A percentile compares a stretch with the other conserved stretches of the same genome.
Evolutionary conservation across 1,284 basidiomycete species (phyloP).

Genomic region (Malassezia vespertilionis): DNA sequence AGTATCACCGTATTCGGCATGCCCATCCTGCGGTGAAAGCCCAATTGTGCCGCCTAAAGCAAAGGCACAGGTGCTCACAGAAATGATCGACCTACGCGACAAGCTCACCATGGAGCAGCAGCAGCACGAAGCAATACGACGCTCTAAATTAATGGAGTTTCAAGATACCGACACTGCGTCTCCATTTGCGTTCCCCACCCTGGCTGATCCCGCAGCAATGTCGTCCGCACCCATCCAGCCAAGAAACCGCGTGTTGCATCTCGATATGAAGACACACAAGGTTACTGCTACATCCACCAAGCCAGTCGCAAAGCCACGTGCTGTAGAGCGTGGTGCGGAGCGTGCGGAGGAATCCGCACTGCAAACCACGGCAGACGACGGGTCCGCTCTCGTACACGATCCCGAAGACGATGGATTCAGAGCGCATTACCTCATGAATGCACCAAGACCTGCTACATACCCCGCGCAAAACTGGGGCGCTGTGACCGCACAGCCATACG

Average conservation of each 20-base stretch:
- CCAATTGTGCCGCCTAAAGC: slow-evolving; percentile 6
- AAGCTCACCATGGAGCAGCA: slow-evolving; percentile 9
- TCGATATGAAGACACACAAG: slow-evolving; percentile 18
- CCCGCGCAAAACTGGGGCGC: not conserved
- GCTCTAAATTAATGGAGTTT: not conserved
- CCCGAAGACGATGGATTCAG: slow-evolving; percentile 11
- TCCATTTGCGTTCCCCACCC: slow-evolving; percentile 2
- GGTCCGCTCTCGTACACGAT: slow-evolving; percentile 5
- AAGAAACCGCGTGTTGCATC: slow-evolving; percentile 10
- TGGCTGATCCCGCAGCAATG: not conserved
- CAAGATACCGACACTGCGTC: not conserved
- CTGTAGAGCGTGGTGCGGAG: not conserved
- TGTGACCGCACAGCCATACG: not conserved
- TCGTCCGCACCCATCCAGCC: not conserved
- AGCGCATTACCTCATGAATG: not conserved
- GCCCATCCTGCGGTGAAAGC: slow-evolving; percentile 11
- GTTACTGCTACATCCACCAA: slow-evolving; percentile 9
- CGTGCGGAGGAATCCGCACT: not conserved
- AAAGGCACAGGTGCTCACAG: slow-evolving; percentile 1
- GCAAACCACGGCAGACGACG: slow-evolving; percentile 11
- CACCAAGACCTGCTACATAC: not conserved
- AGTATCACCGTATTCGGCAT: slow-evolving; percentile 7
- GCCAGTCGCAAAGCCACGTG: not conserved
- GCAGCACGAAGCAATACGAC: not conserved
- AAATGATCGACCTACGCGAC: slow-evolving; percentile 7